Base-by-base conservation (phyloP, 2,329 filamentous ascomycete species). In the Lasiodiplodia theobromae region DNA sequence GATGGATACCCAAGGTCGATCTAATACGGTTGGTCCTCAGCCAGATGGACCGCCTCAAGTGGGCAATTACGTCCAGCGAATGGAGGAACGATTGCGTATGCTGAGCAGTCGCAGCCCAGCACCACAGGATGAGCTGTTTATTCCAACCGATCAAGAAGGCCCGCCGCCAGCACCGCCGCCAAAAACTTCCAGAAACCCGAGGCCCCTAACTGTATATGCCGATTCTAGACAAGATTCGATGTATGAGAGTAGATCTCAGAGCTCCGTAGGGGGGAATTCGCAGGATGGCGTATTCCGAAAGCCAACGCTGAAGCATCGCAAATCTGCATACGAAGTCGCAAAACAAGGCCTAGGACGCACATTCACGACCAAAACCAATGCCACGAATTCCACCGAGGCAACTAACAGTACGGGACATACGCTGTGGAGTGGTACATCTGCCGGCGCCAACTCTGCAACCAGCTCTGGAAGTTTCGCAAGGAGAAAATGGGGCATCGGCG, bases 381-480 rank as follows among this genome's bases (percentile, higher is more conserved):
- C 89, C 3, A 97, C 94, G 2, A 93, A 89, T 72, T 91, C 91
- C 4, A 96, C 93, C 1, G 88, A 84, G 34, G 84, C 85, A 2
- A 92, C 90, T 7, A 86, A 86, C 73, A 84, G 84, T 69, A 91
- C 88, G 71, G 88, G 86, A 51, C 89, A 91, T 73, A 98, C 93
- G 74, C 80, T 99, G 53, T 97, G 97, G 95, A 98, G 95, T 78
- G 96, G 95, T 3, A 86, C 88, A 65, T 98, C 96, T 66, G 96
- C 96, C 0, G 90, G 94, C 63, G 95, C 88, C 14, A 93, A 97
- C 80, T 98, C 95, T 78, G 92, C 94, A 63, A 98, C 96, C 18
- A 98, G 96, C 80, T 96, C 96, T 18, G 96, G 94, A 66, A 98
- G 95, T 80, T 88, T 96, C 71, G 94, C 94, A 37, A 89, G 94